A percentile compares a stretch with the other conserved stretches of the same genome.
These are phyloP conservation scores for Austroboletus eburneus DNA, from an alignment of 768 basidiomycete genomes.

Conservation along the genomic window DNA sequence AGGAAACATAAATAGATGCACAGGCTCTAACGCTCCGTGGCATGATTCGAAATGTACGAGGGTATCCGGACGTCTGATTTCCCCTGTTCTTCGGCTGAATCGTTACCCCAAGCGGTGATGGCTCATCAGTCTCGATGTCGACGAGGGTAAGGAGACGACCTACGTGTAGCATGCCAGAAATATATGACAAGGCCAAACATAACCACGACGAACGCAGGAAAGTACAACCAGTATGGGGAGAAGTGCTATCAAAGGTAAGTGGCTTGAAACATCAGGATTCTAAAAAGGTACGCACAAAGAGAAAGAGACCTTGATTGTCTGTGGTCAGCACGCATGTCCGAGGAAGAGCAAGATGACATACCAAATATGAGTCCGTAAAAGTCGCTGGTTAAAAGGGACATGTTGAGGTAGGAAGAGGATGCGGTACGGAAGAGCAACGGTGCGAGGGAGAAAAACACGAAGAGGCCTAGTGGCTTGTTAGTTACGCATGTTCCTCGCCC, in stretches of 20 bases:
- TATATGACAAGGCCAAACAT: constrained; percentile 72
- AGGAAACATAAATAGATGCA: too few species aligned
- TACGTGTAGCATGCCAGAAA: constrained; percentile 83
- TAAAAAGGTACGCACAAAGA: constrained; percentile 39
- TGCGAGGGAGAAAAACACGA: constrained; percentile 78
- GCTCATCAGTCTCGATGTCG: not conserved
- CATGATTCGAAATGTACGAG: constrained; percentile 7
- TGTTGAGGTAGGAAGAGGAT: constrained; percentile 81
- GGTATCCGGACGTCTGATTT: constrained; percentile 29
- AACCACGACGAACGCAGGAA: constrained; percentile 70
- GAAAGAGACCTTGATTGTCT: constrained; percentile 39
- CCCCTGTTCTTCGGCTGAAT: constrained; percentile 72
- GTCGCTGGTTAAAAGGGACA: constrained; percentile 81
- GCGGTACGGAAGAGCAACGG: constrained; percentile 80
- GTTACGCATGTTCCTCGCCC: not conserved
- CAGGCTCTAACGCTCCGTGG: too few species aligned
- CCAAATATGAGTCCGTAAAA: constrained; percentile 83
- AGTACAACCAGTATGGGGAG: constrained; percentile 85
- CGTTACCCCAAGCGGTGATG: not conserved
- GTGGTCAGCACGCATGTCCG: constrained; percentile 1
- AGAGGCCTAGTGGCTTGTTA: constrained; percentile 48
- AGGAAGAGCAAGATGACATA: constrained; percentile 3
- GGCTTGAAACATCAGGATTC: not conserved
- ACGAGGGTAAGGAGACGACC: constrained; percentile 26
- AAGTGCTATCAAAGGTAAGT: constrained; percentile 52